phyloP scores from a whole-genome alignment of 129 eudicot species.

The Escallonia herrerae region DNA sequence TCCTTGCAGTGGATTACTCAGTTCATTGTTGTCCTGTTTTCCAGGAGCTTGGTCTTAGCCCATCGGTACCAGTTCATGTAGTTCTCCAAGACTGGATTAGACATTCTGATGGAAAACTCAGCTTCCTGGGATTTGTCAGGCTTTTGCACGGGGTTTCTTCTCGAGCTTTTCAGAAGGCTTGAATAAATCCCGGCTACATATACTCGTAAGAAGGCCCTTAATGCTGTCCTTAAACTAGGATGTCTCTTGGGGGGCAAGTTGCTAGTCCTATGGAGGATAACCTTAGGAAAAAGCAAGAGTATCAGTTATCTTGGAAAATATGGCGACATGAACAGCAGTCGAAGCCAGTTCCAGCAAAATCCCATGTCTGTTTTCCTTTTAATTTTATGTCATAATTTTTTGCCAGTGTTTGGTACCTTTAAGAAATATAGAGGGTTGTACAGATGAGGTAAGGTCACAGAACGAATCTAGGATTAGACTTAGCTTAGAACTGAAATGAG shows the following conservation, averaged over 20 bases:
- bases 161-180: constrained; percentile 85
- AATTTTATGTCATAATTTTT: not conserved
- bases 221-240: constrained; percentile 6
- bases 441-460: constrained; percentile 26
- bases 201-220: constrained; percentile 9
- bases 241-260: constrained; percentile 9
- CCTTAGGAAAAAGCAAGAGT: not conserved
- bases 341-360: constrained; percentile 15
- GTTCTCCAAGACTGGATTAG: constrained; percentile 97
- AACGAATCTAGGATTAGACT: constrained; percentile 21
- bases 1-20: too few relatives aligned
- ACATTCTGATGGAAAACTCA: constrained; percentile 89
- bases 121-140: constrained; percentile 91
- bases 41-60: constrained; percentile 97
- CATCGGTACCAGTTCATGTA: constrained; percentile 90
- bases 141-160: constrained; percentile 94
- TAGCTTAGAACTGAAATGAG: constrained; percentile 9
- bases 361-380: constrained; percentile 1
- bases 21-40: not conserved
- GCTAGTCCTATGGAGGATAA: not conserved
- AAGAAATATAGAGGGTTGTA: constrained; percentile 26
- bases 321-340: not conserved
- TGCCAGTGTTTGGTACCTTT: constrained; percentile 1
- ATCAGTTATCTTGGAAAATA: not conserved
- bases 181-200: constrained; percentile 13